These are phyloP conservation scores for Tolypocladium album DNA, from an alignment of 2,329 filamentous ascomycete genomes.

Conservation along the genomic window DNA sequence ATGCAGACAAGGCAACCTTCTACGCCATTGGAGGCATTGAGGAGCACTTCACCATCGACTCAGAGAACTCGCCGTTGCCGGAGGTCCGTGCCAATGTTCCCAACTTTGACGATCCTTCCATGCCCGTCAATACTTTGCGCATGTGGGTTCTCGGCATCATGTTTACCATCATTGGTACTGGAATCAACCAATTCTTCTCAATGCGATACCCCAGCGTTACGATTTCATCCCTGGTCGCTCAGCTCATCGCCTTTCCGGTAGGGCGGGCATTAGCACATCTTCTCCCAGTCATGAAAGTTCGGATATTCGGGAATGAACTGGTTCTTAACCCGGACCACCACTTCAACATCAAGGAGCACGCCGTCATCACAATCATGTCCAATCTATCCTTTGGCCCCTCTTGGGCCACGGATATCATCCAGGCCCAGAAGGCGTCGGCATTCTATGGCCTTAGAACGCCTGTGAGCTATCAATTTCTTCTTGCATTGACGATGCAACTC, in stretches of 20 bases:
- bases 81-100: slow-evolving; percentile 19
- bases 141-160: slow-evolving; percentile 32
- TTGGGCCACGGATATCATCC: slow-evolving; percentile 1
- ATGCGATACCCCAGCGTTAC: slow-evolving; percentile 18
- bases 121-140: slow-evolving; percentile 22
- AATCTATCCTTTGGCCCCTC: slow-evolving; percentile 1
- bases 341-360: slow-evolving; percentile 21
- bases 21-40: background rate
- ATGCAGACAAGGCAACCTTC: background rate
- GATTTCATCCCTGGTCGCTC: slow-evolving; percentile 23
- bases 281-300: slow-evolving; percentile 28
- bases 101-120: slow-evolving; percentile 23
- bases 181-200: slow-evolving; percentile 33
- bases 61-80: slow-evolving; percentile 17
- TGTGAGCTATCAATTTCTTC: slow-evolving; percentile 45
- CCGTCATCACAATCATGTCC: slow-evolving; percentile 35
- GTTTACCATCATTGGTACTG: slow-evolving; percentile 32
- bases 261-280: slow-evolving; percentile 30
- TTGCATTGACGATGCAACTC: slow-evolving; percentile 48
- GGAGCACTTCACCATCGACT: background rate
- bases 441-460: slow-evolving; percentile 27
- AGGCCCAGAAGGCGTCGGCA: background rate
- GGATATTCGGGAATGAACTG: slow-evolving; percentile 28
- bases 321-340: slow-evolving; percentile 31
- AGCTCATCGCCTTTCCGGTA: slow-evolving; percentile 28